Base-by-base conservation (phyloP, 768 basidiomycete genomes). In the Rubroboletus satanas region DNA sequence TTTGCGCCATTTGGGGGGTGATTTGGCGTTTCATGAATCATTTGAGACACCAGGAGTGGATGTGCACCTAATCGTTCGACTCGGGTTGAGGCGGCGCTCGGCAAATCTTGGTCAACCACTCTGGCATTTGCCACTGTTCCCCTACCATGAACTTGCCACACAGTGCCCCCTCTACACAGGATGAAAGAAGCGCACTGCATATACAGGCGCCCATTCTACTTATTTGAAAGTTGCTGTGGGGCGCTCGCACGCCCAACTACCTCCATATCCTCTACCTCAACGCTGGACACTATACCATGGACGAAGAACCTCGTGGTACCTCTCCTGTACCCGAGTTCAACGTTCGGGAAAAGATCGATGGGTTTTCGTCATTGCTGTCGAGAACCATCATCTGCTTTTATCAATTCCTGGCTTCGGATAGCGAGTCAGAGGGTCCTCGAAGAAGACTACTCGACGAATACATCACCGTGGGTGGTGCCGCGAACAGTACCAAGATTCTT, bases 351-450 rank as follows among this genome's bases (percentile, higher is more conserved):
- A 57, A n/a, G 63, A 65, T 67, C 35, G 66, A 66, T n/a, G 49
- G 41, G 21, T 69, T 61, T 55, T 67, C 59, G 1, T 49, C 54
- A 1, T 48, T 61, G 41, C 9, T 64, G 18, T 63, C 64, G 5
- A 61, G 51, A 35, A 66, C 62, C n/a, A 67, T 66, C 26, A 52
- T 66, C 50, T 66, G 65, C 37, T 63, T 67, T 37, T 57, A 59
- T 56, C 66, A 63, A 15, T 67, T 68, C 55, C 26, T 66, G n/a
- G 59, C 66, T 26, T 69, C 66, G 21, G 67, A 66, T 26, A 50
- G 47, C 26, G 58, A 64, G 5, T 63, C 64, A 17, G 62, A 66
- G 43, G 57, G 37, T 36, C 59, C 56, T 35, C 62, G 67, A 33
- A 57, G 62, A 48, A 49, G 45, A 14, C 43, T 68, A 10, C 59